These are phyloP conservation scores for Bipolaris cookei DNA, from an alignment of 2,329 filamentous ascomycete species.

Conservation along the genomic window DNA sequence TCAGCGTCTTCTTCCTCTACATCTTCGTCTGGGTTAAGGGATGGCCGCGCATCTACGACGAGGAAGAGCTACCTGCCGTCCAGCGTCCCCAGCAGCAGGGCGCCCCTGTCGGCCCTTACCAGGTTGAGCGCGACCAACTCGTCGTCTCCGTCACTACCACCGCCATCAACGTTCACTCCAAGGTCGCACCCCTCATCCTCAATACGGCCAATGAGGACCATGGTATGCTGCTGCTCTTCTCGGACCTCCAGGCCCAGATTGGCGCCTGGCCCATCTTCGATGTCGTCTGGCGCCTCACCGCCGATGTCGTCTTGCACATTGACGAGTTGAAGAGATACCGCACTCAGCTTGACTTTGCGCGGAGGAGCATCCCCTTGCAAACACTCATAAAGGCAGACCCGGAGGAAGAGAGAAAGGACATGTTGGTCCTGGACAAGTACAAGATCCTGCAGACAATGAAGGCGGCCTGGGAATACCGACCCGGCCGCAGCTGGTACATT, in stretches of 20 bases:
- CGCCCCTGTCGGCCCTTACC: conserved; percentile 24
- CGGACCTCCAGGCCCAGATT: conserved; percentile 47
- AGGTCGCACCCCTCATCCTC: conserved; percentile 54
- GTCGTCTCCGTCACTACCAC: conserved; percentile 64
- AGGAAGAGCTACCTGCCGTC: conserved; percentile 38
- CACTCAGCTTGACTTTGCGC: conserved; percentile 40
- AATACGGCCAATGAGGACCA: conserved; percentile 37
- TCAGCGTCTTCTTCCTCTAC: conserved; percentile 29
- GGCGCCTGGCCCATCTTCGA: conserved; percentile 47
- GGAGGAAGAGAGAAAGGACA: conserved; percentile 27
- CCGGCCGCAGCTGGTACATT: conserved; percentile 63
- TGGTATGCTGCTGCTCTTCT: conserved; percentile 49
- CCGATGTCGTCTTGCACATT: conserved; percentile 36
- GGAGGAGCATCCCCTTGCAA: conserved; percentile 36
- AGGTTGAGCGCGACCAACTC: conserved; percentile 42
- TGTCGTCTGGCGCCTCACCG: conserved; percentile 42
- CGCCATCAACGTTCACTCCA: conserved; percentile 61
- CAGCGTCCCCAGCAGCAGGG: conserved; percentile 24
- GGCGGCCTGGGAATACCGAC: conserved; percentile 45
- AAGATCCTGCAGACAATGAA: conserved; percentile 49
- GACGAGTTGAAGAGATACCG: conserved; percentile 48
- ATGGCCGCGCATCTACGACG: conserved; percentile 43
- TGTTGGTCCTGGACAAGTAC: conserved; percentile 46
- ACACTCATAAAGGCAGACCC: conserved; percentile 28
- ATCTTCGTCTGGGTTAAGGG: conserved; percentile 43